Evolutionary conservation across 2,329 filamentous ascomycete species (phyloP), one percentile per base, ranked within the genome.

Genomic region (Chaetomiaceae sp.): DNA sequence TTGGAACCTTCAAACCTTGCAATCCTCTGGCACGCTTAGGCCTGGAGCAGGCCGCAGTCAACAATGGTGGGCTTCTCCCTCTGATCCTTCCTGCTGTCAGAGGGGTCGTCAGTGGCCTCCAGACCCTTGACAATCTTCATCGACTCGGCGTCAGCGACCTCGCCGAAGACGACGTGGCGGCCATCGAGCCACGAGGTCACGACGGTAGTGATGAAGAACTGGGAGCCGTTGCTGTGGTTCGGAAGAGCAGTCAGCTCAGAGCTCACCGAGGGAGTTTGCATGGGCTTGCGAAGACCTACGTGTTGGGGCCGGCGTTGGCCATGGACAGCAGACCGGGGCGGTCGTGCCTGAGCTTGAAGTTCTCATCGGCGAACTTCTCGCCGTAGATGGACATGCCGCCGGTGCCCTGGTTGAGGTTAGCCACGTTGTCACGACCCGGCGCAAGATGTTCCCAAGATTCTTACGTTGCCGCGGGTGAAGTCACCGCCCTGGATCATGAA

Each of bases 401-500:
- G 55, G 90, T 92, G 69, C 89, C 89, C 90, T 95, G 50, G n/a
- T 7, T 33, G 39, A 3, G 0, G 25, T 53, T 23, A 53, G 44
- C 22, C 17, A 31, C 14, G 7, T 4, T 12, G 19, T 14, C 15
- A 4, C 19, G 19, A 31, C 9, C 12, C 22, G n/a, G 45, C 15
- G 8, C n/a, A n/a, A n/a, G 15, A 36, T 8, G 9, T 12, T 5
- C 15, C 15, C 36, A 23, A n/a, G 42, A 8, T 40, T 76, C 88
- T 73, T 80, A 95, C 91, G 75, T 95, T 94, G 70, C 85, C 84
- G 70, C 88, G 88, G 75, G 90, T 95, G 80, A 95, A 95, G 82
- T 95, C 90, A 82, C 90, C 90, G 72, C 90, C 91, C 82, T 95
- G 91, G 66, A 95, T 86, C 91, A 95, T 95, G 82, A 95, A 95